A percentile compares a stretch with the other conserved stretches of the same genome.
These are phyloP conservation scores for Mycena leptocephala DNA, from an alignment of 768 basidiomycete genomes.

Conservation along the genomic window DNA sequence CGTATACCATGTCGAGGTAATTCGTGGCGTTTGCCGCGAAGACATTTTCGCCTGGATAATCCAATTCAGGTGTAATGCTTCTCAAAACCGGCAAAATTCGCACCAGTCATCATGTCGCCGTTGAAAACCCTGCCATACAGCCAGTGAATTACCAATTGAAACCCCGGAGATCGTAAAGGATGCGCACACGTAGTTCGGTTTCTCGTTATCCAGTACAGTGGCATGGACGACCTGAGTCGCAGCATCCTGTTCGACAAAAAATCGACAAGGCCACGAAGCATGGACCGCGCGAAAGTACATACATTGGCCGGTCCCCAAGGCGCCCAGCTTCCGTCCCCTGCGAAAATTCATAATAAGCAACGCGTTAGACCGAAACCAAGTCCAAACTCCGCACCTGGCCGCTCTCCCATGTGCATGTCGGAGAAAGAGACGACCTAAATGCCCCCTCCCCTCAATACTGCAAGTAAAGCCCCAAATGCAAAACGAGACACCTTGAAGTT, in stretches of 20 bases:
- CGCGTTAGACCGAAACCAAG: not conserved
- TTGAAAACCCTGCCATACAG: slow-evolving; percentile 39
- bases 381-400: not conserved
- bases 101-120: slow-evolving; percentile 36
- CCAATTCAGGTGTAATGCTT: not conserved
- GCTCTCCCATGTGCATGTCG: slow-evolving; percentile 35
- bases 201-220: slow-evolving; percentile 29
- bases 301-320: slow-evolving; percentile 23
- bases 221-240: slow-evolving; percentile 27
- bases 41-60: slow-evolving; percentile 32
- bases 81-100: not conserved
- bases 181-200: slow-evolving; percentile 26
- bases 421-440: slow-evolving; percentile 33
- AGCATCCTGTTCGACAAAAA: slow-evolving; percentile 15
- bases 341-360: not conserved
- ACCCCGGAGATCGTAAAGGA: not conserved
- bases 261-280: no score
- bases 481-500: slow-evolving; percentile 31
- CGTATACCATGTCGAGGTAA: slow-evolving; percentile 34
- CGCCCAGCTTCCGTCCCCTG: slow-evolving; percentile 28
- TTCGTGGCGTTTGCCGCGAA: slow-evolving; percentile 32
- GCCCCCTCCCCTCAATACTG: not conserved
- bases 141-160: no score
- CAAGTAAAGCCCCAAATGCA: not conserved
- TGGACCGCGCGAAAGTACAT: not conserved